Conservation (phyloP, 2,329 filamentous ascomycete genomes). For the Hypocrella siamensis region DNA sequence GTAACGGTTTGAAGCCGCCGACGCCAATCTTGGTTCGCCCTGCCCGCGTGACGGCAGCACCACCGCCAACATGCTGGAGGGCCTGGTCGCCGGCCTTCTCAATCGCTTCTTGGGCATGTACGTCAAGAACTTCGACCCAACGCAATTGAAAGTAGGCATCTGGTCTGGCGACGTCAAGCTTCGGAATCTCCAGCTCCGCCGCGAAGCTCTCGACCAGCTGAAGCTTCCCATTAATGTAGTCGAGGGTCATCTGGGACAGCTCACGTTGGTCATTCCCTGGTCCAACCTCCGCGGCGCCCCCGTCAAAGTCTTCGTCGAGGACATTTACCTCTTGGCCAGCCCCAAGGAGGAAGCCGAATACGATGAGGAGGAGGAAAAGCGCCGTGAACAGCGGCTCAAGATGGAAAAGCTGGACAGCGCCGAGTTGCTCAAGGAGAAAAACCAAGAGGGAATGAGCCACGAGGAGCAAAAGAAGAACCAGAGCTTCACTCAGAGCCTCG, state of each 20-base stretch:
- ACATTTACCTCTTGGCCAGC: slow-evolving; percentile 89
- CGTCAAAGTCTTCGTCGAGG: slow-evolving; percentile 87
- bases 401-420: slow-evolving; percentile 98
- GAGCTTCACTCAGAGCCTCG: slow-evolving; percentile 88
- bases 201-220: slow-evolving; percentile 92
- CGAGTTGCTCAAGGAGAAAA: slow-evolving; percentile 83
- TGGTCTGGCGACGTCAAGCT: slow-evolving; percentile 98
- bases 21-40: slow-evolving; percentile 21
- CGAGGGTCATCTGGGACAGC: slow-evolving; percentile 80
- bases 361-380: slow-evolving; percentile 81
- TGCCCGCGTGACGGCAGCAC: slow-evolving; percentile 58
- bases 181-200: slow-evolving; percentile 76
- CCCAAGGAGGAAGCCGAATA: slow-evolving; percentile 93
- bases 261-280: slow-evolving; percentile 92
- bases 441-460: slow-evolving; percentile 78
- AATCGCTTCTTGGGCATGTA: slow-evolving; percentile 99
- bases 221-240: slow-evolving; percentile 93
- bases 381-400: slow-evolving; percentile 77
- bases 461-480: slow-evolving; percentile 97
- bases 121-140: slow-evolving; percentile 97
- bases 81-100: slow-evolving; percentile 87
- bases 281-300: slow-evolving; percentile 90
- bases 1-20: background rate
- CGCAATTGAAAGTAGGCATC: slow-evolving; percentile 95
- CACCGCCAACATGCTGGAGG: slow-evolving; percentile 73